These are phyloP conservation scores for Firmiana major DNA, from an alignment of 345 rosid species.

Conservation along the genomic window DNA sequence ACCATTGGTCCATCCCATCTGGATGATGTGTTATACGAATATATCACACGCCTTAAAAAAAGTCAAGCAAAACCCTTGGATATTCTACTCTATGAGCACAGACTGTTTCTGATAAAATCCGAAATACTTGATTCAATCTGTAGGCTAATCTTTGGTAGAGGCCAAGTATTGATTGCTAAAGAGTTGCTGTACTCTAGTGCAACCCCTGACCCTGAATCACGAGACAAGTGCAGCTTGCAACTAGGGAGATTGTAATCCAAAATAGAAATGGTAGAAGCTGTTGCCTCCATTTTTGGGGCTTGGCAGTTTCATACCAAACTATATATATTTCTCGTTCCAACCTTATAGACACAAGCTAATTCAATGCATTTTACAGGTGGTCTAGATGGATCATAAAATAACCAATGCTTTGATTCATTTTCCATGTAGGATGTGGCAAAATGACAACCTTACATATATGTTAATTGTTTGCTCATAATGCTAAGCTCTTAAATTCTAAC, in stretches of 20 bases:
- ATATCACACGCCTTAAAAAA: too few species aligned
- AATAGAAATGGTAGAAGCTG: neutral
- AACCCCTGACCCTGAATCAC: neutral
- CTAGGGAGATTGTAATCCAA: neutral
- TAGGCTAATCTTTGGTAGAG: too few species aligned
- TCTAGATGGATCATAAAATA: neutral
- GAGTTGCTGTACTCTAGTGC: neutral
- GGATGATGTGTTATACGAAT: too few species aligned
- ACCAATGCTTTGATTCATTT: neutral
- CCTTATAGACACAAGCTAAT: neutral
- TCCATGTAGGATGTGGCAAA: slow-evolving; percentile 3
- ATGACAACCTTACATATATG: neutral
- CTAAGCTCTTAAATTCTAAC: neutral
- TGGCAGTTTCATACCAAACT: neutral
- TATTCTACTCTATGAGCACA: neutral
- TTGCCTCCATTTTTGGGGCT: neutral
- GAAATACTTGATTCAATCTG: neutral
- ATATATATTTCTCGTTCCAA: neutral
- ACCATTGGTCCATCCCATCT: too few species aligned
- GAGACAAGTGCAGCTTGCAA: neutral
- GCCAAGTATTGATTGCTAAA: neutral
- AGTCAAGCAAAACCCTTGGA: neutral
- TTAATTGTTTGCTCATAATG: neutral
- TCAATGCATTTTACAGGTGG: neutral
- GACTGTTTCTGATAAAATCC: neutral